phyloP scores from a whole-genome alignment of 495 filamentous ascomycete species.

The Apiosordaria backusii region DNA sequence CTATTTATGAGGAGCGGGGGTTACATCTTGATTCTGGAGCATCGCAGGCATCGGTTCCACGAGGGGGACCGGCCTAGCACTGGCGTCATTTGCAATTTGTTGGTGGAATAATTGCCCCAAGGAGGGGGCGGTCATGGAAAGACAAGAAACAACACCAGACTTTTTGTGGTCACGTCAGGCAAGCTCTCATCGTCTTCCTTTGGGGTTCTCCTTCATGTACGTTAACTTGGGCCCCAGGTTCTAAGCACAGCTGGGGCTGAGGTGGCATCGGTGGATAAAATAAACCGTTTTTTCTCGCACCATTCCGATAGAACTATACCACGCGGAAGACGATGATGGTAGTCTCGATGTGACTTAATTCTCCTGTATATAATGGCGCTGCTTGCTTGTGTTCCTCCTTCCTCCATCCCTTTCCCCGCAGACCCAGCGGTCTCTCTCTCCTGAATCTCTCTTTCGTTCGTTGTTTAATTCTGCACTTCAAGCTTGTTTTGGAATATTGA shows the following conservation, averaged over 20 bases:
- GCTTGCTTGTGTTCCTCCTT: conserved; percentile 20
- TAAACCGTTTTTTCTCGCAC: conserved; percentile 43
- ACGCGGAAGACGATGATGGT: conserved; percentile 55
- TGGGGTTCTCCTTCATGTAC: conserved; percentile 66
- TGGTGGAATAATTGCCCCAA: conserved; percentile 1
- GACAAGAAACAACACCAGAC: conserved; percentile 25
- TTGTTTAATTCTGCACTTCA: conserved; percentile 7
- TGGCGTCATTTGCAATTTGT: conserved; percentile 37
- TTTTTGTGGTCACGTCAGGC: conserved; percentile 48
- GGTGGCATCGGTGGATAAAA: conserved; percentile 43
- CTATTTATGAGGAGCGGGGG: conserved; percentile 18
- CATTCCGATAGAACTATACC: conserved; percentile 28
- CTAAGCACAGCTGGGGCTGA: conserved; percentile 37
- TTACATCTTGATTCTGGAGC: conserved; percentile 23
- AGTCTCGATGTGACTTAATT: conserved; percentile 44
- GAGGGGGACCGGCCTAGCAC: conserved; percentile 17
- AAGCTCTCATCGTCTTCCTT: conserved; percentile 64
- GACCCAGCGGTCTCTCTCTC: conserved; percentile 21
- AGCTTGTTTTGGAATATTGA: conserved; percentile 35
- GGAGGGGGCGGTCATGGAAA: conserved; percentile 25
- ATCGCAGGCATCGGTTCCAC: conserved; percentile 24
- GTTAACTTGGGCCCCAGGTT: conserved; percentile 60
- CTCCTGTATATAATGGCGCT: conserved; percentile 37
- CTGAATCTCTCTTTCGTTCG: neutral
- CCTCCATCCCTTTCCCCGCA: conserved; percentile 8